Percentiles rank a stretch among this genome's conserved stretches.
Conservation (phyloP, 805 yeast genomes). For the Yamadazyma paraphyllophila region DNA sequence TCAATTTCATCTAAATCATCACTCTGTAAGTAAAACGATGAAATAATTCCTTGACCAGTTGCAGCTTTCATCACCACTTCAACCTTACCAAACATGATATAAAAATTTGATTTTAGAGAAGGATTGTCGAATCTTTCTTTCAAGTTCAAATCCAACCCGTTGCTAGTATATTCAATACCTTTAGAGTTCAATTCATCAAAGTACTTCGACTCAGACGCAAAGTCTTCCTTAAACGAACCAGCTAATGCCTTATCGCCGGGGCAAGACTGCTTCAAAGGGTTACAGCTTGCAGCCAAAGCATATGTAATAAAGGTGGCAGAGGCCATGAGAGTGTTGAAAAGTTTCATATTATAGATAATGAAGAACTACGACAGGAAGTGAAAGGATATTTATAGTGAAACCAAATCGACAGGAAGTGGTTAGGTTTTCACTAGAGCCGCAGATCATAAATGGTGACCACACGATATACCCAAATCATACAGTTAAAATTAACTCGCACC, state of each 20-base stretch:
- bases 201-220: constrained; percentile 19
- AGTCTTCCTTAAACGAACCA: constrained; percentile 28
- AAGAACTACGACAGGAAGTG: background rate
- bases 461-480: background rate
- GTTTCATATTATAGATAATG: constrained; percentile 6
- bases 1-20: constrained; percentile 92
- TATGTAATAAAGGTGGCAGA: constrained; percentile 6
- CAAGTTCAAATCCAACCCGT: constrained; percentile 65
- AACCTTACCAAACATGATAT: constrained; percentile 85
- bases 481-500: too few species aligned
- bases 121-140: constrained; percentile 73
- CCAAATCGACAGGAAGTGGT: background rate
- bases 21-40: constrained; percentile 74
- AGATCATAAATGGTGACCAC: background rate
- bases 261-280: constrained; percentile 29
- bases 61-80: constrained; percentile 74
- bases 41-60: constrained; percentile 73
- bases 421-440: background rate
- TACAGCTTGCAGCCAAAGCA: constrained; percentile 17
- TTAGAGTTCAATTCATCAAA: constrained; percentile 17
- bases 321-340: constrained; percentile 8
- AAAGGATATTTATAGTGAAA: background rate
- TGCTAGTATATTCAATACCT: constrained; percentile 37
- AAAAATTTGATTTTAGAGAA: constrained; percentile 69
- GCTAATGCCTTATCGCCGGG: constrained; percentile 29